Base-by-base conservation (phyloP, 257 asterid genomes). In the Solanum chaucha region DNA sequence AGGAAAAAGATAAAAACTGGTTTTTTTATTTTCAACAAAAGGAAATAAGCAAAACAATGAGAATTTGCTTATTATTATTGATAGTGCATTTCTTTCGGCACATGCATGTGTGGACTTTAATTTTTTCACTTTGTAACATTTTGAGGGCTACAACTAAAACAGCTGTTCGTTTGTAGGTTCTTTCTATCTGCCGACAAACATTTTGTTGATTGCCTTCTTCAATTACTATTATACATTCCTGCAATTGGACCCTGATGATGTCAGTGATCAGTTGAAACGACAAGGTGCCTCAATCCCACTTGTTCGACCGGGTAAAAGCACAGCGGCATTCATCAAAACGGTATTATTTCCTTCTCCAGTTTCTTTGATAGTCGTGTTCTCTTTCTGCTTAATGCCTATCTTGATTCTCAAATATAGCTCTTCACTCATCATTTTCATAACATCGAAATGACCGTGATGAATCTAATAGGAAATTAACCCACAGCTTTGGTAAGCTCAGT, bases 221-320 rank as follows among this genome's bases (percentile, higher is more conserved):
- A 97, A 97, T 89, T 97, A 97, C 92, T 97, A 97, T 92, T 97
- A 97, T 91, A 97, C 98, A 65, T 97, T 97, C 92, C 93, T 97
- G 86, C 99, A 97, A 93, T 87, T 97, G 93, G 98, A 97, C 91
- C 98, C 99, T 1, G 98, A 97, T 86, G 99, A 95, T 92, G 98
- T 97, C 75, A 97, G 98, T 41, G 98, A 97, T 86, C 99, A 94
- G 93, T 92, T 97, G 91, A 97, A 97, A 93, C 92, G 99, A 89
- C 99, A 97, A 93, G 99, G 99, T 46, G 99, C 99, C 87, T 95
- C 99, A 65, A 94, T 97, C 87, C 98, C 99, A 44, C 98, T 97
- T 73, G 96, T 95, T 80, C 95, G 99, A 10, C 99, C 99, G 67
- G 99, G 98, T 83, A 96, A 95, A 93, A 95, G 98, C 88, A 96